Evolutionary conservation across 805 yeast species (phyloP).

Genomic region (Pichia gijzeniarum): DNA sequence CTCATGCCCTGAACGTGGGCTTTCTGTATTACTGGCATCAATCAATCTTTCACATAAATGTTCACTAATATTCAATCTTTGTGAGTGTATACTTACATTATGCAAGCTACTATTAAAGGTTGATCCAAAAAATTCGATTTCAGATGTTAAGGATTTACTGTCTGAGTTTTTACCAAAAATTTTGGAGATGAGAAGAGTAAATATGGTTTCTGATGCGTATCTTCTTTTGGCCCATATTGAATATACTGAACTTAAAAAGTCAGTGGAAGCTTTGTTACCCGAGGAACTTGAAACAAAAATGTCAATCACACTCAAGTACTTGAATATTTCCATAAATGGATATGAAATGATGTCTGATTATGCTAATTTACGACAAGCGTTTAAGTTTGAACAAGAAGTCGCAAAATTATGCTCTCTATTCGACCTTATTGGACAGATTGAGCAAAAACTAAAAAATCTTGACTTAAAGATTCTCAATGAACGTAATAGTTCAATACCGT

Average conservation of each 20-base stretch:
- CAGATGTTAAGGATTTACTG: slow-evolving; percentile 39
- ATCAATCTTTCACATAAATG: slow-evolving; percentile 41
- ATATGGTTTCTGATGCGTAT: slow-evolving; percentile 35
- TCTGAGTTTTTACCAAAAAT: slow-evolving; percentile 39
- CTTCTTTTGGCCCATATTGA: slow-evolving; percentile 28
- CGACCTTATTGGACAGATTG: not conserved
- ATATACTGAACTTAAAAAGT: slow-evolving; percentile 4
- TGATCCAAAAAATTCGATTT: slow-evolving; percentile 23
- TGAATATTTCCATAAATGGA: slow-evolving; percentile 40
- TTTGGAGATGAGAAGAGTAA: slow-evolving; percentile 34
- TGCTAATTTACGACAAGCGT: slow-evolving; percentile 34
- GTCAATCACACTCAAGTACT: slow-evolving; percentile 31
- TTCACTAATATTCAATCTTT: slow-evolving; percentile 38
- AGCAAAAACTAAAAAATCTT: not conserved
- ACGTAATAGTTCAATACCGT: not conserved
- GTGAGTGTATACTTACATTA: slow-evolving; percentile 43
- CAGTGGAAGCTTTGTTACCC: not conserved
- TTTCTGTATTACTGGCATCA: slow-evolving; percentile 44
- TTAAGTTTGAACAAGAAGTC: slow-evolving; percentile 34
- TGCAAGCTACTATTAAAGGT: slow-evolving; percentile 38
- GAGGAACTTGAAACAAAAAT: slow-evolving; percentile 14
- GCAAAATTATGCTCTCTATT: slow-evolving; percentile 21
- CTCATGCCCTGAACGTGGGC: slow-evolving; percentile 38
- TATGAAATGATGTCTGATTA: slow-evolving; percentile 36
- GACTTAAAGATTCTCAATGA: not conserved